Percentiles rank a stretch among this genome's conserved stretches.
Evolutionary conservation across 495 filamentous ascomycete genomes (phyloP).

Genomic region (Talaromyces adpressus): DNA sequence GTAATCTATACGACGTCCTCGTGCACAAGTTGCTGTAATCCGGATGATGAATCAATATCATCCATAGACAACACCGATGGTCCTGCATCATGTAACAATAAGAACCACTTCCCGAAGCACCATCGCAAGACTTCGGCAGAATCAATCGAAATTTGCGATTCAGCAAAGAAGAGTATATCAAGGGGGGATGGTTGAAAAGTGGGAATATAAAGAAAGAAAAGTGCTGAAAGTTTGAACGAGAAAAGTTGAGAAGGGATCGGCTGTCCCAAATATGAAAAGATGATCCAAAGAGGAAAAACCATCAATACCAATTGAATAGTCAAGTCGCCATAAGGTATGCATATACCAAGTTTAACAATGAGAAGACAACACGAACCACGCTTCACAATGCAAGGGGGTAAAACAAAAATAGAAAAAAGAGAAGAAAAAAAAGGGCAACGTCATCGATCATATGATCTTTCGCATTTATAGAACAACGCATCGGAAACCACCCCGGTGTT

Average conservation of each 20-base stretch:
- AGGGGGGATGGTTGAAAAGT: neutral
- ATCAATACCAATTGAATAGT: neutral
- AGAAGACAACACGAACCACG: constrained; percentile 7
- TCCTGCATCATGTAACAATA: neutral
- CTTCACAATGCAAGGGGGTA: constrained; percentile 5
- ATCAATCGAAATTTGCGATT: neutral
- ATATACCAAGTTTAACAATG: constrained; percentile 1
- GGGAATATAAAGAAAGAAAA: neutral
- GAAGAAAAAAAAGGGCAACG: constrained; percentile 13
- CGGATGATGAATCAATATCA: neutral
- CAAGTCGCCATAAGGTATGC: neutral
- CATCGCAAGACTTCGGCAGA: neutral
- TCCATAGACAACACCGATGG: neutral
- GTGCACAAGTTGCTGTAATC: neutral
- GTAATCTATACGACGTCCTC: neutral
- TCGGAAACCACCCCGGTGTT: constrained; percentile 30
- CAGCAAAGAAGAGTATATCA: neutral
- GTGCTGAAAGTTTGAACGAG: neutral
- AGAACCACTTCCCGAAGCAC: neutral
- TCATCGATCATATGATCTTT: constrained; percentile 20
- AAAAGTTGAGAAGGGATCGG: neutral
- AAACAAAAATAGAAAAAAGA: constrained; percentile 3
- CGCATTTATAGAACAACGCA: constrained; percentile 37
- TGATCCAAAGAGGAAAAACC: neutral
- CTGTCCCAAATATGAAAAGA: neutral